These are phyloP conservation scores for Paramecium caudatum DNA, from an alignment of 73 alveolate species.

Conservation along the genomic window DNA sequence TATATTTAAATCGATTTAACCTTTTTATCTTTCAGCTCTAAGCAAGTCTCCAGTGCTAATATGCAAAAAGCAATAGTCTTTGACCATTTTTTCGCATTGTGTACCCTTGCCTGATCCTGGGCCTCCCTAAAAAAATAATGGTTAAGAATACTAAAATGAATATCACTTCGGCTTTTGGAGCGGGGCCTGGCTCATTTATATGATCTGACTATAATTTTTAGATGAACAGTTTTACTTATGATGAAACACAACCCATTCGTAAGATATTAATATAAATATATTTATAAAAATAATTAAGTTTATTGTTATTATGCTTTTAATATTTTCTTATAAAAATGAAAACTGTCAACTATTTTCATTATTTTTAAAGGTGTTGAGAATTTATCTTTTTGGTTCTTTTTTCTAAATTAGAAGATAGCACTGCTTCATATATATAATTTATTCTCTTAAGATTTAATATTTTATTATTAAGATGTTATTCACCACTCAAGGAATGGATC, in stretches of 20 bases:
- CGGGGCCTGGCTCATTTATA: not conserved
- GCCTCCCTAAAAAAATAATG: slow-evolving; percentile 76
- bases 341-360: too few species aligned
- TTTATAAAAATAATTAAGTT: too few species aligned
- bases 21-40: slow-evolving; percentile 81
- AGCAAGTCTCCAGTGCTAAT: slow-evolving; percentile 89
- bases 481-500: slow-evolving; percentile 95
- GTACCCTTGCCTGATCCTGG: slow-evolving; percentile 98
- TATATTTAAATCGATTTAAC: not conserved
- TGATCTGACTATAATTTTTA: not conserved
- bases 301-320: too few species aligned
- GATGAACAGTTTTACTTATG: not conserved
- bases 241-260: slow-evolving; percentile 25
- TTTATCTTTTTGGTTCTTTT: too few species aligned
- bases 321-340: too few species aligned
- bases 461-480: too few species aligned
- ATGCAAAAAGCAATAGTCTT: slow-evolving; percentile 85
- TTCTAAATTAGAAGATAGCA: too few species aligned
- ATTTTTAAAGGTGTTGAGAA: too few species aligned
- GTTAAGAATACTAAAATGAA: slow-evolving; percentile 1
- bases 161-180: slow-evolving; percentile 38
- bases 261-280: too few species aligned
- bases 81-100: slow-evolving; percentile 90
- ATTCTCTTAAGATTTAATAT: too few species aligned
- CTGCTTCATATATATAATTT: too few species aligned